These are phyloP conservation scores for Penicillium arizonense DNA, from an alignment of 495 filamentous ascomycete species.

Conservation along the genomic window DNA sequence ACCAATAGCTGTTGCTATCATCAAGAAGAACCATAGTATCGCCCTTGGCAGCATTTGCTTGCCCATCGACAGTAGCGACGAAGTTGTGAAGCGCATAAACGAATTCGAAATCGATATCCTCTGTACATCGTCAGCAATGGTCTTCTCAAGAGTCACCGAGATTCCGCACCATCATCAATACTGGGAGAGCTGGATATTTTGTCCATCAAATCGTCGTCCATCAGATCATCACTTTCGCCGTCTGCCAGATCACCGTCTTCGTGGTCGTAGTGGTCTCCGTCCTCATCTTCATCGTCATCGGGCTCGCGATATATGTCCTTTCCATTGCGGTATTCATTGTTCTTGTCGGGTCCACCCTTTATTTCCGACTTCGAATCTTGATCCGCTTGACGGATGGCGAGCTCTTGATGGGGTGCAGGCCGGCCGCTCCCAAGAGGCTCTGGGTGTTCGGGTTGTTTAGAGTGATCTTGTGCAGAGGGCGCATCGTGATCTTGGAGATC, in stretches of 20 bases:
- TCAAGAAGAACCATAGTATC: slow-evolving; percentile 99
- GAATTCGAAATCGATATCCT: slow-evolving; percentile 99
- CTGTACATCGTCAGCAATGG: slow-evolving; percentile 68
- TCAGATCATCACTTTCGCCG: slow-evolving; percentile 68
- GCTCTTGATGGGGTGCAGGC: slow-evolving; percentile 79
- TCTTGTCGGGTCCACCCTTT: slow-evolving; percentile 45
- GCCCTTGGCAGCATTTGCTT: slow-evolving; percentile 96
- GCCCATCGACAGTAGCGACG: slow-evolving; percentile 94
- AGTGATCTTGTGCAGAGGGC: slow-evolving; percentile 80
- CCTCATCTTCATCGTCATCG: slow-evolving; percentile 32
- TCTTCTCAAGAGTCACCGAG: slow-evolving; percentile 1
- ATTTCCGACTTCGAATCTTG: slow-evolving; percentile 72
- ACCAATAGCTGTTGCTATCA: slow-evolving; percentile 99
- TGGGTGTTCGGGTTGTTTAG: slow-evolving; percentile 51
- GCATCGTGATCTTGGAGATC: slow-evolving; percentile 85
- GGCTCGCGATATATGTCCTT: slow-evolving; percentile 44
- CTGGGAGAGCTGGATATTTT: slow-evolving; percentile 97
- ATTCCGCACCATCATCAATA: slow-evolving; percentile 93
- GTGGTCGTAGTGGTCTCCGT: slow-evolving; percentile 51
- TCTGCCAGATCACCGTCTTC: slow-evolving; percentile 69
- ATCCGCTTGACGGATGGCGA: slow-evolving; percentile 73
- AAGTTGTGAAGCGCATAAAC: slow-evolving; percentile 98
- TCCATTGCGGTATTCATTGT: slow-evolving; percentile 48
- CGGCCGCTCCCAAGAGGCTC: slow-evolving; percentile 53
- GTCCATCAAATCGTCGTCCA: slow-evolving; percentile 93